Evolutionary conservation across 2,329 filamentous ascomycete species (phyloP), one percentile per base, ranked within the genome.

Genomic region (Neonectria punicea): DNA sequence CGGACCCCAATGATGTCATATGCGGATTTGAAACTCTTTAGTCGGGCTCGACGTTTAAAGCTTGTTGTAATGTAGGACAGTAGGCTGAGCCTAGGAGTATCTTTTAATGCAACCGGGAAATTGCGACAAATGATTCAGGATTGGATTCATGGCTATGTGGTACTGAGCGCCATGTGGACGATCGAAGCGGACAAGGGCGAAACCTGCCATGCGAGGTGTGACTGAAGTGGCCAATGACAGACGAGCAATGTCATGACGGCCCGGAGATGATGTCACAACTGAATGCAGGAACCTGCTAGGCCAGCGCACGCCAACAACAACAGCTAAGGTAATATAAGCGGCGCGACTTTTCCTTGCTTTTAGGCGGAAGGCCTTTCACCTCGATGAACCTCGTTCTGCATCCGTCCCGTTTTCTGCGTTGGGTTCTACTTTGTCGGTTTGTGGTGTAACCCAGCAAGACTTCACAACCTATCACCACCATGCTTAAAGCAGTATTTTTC

Each of bases 401-500:
- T 22, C 22, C 22, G 25, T 43, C 41, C 43, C 46, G 53, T 18
- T 16, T 44, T 25, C 28, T 4, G 14, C 49, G 16, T 34, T 8
- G 25, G 32, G 20, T 14, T 14, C 3, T 18, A 22, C 22, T 3
- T 10, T 7, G 13, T 9, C n/a, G 34, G 22, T 22, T 22, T 32
- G 9, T 20, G 47, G 14, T 11, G 16, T 50, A 50, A 1, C 16
- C 28, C 32, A n/a, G 28, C 9, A 6, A 32, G 16, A 32, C 47
- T 32, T 5, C 5, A n/a, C 7, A 11, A 22, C 44, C 46, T 25
- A 34, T 25, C 49, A 51, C 30, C 53, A 57, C 16, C 11, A 74
- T 74, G 72, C 61, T 69, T 18, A 63, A 51, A 66, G 54, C 60
- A 63, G 65, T 55, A 49, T 57, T 74, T 41, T 47, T 73, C 55